These are phyloP conservation scores for Domatiomyces globalis DNA, from an alignment of 2,329 filamentous ascomycete species.

Conservation along the genomic window DNA sequence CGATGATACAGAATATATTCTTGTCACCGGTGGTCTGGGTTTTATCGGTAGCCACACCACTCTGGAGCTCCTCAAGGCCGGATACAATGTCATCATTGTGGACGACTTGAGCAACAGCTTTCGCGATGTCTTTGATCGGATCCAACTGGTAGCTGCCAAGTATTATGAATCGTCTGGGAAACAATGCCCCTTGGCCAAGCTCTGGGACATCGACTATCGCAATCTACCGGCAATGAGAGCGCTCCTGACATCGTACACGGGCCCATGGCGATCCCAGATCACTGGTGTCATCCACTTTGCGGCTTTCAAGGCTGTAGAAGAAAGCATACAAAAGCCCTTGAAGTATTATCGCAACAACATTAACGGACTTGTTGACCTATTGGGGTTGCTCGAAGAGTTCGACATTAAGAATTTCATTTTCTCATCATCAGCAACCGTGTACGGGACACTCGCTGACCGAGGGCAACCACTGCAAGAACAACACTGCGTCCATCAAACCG, in stretches of 20 bases:
- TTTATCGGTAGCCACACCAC: constrained; percentile 32
- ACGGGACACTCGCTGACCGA: constrained; percentile 41
- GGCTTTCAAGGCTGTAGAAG: constrained; percentile 51
- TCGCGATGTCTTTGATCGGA: constrained; percentile 24
- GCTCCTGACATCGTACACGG: constrained; percentile 31
- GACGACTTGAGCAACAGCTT: constrained; percentile 30
- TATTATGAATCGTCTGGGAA: constrained; percentile 24
- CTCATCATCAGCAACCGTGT: constrained; percentile 54
- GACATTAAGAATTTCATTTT: constrained; percentile 54
- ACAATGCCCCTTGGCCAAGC: constrained; percentile 31
- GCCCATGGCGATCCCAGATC: constrained; percentile 35
- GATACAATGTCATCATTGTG: constrained; percentile 29
- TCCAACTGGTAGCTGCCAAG: constrained; percentile 23
- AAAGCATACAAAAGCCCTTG: constrained; percentile 47
- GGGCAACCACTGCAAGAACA: constrained; percentile 43
- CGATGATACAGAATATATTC: constrained; percentile 27
- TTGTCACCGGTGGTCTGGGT: constrained; percentile 29
- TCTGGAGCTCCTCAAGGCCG: constrained; percentile 28
- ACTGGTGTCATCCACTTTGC: constrained; percentile 56
- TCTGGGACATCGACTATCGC: constrained; percentile 37
- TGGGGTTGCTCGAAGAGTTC: constrained; percentile 42
- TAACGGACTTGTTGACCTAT: constrained; percentile 47
- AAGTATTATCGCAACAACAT: constrained; percentile 57
- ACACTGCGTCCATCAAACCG: constrained; percentile 39
- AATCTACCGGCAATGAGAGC: constrained; percentile 29